Conservation (phyloP, 164 flowering plant species). For the Brasenia schreberi region DNA sequence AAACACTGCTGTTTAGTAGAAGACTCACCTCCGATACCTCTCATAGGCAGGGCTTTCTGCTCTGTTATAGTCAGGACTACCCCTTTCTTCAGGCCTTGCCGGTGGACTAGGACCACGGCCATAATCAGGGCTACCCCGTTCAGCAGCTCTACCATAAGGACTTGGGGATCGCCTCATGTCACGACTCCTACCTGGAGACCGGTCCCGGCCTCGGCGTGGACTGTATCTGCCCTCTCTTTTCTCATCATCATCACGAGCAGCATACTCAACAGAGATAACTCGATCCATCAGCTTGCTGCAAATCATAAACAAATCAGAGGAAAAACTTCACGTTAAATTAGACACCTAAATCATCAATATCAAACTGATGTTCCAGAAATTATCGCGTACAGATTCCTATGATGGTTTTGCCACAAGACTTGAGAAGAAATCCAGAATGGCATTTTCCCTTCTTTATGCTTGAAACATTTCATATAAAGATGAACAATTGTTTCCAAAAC, state of each 20-base stretch:
- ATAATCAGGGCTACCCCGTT: conserved; percentile 23
- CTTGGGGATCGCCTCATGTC: conserved; percentile 20
- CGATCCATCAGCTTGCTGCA: conserved; percentile 85
- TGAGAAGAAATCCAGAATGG: too few relatives aligned
- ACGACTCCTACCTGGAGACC: conserved; percentile 42
- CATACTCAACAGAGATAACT: conserved; percentile 90
- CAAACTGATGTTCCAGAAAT: too few relatives aligned
- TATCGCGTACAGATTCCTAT: too few relatives aligned
- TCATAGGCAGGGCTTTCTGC: conserved; percentile 2
- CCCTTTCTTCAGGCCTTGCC: conserved; percentile 1
- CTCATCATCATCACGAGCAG: conserved; percentile 85
- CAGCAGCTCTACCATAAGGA: conserved; percentile 22
- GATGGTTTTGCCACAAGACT: too few relatives aligned
- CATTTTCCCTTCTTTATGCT: too few relatives aligned
- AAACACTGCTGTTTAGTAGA: background rate
- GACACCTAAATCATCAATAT: too few relatives aligned
- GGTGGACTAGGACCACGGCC: conserved; percentile 5
- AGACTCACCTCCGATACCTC: background rate
- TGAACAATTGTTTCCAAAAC: too few relatives aligned
- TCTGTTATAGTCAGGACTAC: conserved; percentile 1
- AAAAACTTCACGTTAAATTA: too few relatives aligned
- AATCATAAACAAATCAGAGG: background rate
- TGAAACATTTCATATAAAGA: too few relatives aligned
- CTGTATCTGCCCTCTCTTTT: conserved; percentile 35
- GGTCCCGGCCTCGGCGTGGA: conserved; percentile 43